These are phyloP conservation scores for Arabis hirsuta DNA, from an alignment of 345 rosid genomes.

Conservation along the genomic window DNA sequence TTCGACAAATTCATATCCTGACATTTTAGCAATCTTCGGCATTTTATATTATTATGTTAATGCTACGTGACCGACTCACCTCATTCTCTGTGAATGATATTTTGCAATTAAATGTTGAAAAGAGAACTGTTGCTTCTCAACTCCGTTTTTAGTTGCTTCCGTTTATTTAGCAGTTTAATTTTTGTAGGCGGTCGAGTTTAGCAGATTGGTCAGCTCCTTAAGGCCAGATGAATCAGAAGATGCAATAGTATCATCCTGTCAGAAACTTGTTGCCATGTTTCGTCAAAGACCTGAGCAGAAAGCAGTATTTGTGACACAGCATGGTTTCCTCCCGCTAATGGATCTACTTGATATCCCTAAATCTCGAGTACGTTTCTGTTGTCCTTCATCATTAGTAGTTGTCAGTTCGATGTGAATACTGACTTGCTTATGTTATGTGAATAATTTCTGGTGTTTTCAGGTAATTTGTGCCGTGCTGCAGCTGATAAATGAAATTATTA, in stretches of 20 bases:
- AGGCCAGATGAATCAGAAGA: slow-evolving; percentile 92
- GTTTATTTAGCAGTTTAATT: slow-evolving; percentile 35
- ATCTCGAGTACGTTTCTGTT: slow-evolving; percentile 64
- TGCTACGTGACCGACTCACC: slow-evolving; percentile 10
- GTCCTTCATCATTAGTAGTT: slow-evolving; percentile 18
- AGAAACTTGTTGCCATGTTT: slow-evolving; percentile 75
- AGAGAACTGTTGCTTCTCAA: slow-evolving; percentile 15
- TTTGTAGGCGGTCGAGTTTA: slow-evolving; percentile 89
- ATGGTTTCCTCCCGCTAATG: slow-evolving; percentile 87
- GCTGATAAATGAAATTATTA: slow-evolving; percentile 80
- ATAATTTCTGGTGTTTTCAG: slow-evolving; percentile 53
- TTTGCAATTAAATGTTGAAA: slow-evolving; percentile 6
- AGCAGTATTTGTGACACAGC: slow-evolving; percentile 79
- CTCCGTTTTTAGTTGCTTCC: slow-evolving; percentile 14
- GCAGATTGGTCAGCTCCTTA: slow-evolving; percentile 77
- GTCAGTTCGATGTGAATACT: slow-evolving; percentile 14
- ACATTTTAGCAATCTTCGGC: neutral
- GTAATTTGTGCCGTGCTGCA: slow-evolving; percentile 87
- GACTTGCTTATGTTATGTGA: slow-evolving; percentile 30
- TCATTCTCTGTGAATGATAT: slow-evolving; percentile 29
- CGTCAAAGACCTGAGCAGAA: slow-evolving; percentile 95
- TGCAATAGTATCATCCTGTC: slow-evolving; percentile 82
- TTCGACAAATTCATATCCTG: slow-evolving; percentile 14
- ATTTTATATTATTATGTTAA: neutral
- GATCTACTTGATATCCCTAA: slow-evolving; percentile 90